Percentiles rank a stretch among this genome's conserved stretches.
Conservation (phyloP, 2,329 filamentous ascomycete species). For the Ceratocystis ficicola region DNA sequence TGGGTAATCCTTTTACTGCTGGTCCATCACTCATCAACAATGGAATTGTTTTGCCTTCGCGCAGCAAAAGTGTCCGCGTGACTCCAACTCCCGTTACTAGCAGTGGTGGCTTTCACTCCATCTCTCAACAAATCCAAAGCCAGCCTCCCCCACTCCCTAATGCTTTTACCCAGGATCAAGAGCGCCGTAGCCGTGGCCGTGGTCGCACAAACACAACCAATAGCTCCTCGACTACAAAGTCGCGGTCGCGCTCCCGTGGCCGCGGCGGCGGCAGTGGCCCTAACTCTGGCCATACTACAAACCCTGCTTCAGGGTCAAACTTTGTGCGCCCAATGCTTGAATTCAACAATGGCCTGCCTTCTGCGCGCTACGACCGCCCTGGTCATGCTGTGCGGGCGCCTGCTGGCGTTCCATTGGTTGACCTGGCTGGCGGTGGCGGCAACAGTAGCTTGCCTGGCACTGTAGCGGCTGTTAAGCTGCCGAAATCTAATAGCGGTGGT, state of each 20-base stretch:
- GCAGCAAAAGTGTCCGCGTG: constrained; percentile 15
- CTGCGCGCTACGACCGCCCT: constrained; percentile 45
- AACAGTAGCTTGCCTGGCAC: constrained; percentile 2
- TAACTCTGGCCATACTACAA: constrained; percentile 24
- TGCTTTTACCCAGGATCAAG: constrained; percentile 19
- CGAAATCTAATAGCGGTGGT: constrained; percentile 11
- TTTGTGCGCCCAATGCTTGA: constrained; percentile 41
- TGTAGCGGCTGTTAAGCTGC: constrained; percentile 11
- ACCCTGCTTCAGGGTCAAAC: background rate
- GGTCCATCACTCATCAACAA: constrained; percentile 46
- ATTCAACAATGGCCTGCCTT: constrained; percentile 48
- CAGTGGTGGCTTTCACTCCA: constrained; percentile 17
- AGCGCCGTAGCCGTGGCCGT: constrained; percentile 15
- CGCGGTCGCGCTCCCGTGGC: constrained; percentile 26
- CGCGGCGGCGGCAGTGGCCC: constrained; percentile 23
- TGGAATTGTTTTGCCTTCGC: constrained; percentile 19
- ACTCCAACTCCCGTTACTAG: background rate
- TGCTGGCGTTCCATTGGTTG: constrained; percentile 36
- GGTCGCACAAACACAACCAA: constrained; percentile 14
- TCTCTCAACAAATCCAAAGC: constrained; percentile 15
- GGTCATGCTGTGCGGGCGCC: constrained; percentile 37
- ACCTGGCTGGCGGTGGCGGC: constrained; percentile 30
- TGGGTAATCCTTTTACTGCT: constrained; percentile 38
- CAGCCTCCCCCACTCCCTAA: constrained; percentile 12
- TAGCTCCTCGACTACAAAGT: constrained; percentile 8